Conservation (phyloP, 164 flowering plant genomes). For the Annona cherimola region DNA sequence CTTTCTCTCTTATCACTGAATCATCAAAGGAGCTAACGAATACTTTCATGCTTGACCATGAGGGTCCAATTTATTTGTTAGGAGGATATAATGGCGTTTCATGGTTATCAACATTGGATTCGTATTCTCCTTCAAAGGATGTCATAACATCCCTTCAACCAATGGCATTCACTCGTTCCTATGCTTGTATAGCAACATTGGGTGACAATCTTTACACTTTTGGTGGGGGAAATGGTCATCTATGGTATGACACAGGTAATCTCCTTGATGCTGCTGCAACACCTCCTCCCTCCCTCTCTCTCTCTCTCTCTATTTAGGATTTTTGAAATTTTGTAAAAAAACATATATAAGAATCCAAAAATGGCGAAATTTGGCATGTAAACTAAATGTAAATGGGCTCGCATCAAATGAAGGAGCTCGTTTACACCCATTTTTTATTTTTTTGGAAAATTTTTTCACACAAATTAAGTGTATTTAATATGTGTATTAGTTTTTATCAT, state of each 20-base stretch:
- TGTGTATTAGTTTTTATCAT: too few relatives aligned
- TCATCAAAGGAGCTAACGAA: slow-evolving; percentile 10
- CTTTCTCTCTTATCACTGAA: slow-evolving; percentile 16
- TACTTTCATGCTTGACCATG: slow-evolving; percentile 22
- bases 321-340: background rate
- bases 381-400: background rate
- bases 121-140: slow-evolving; percentile 55
- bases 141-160: slow-evolving; percentile 44
- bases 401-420: too few relatives aligned
- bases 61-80: slow-evolving; percentile 43
- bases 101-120: slow-evolving; percentile 50
- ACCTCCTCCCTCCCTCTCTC: background rate
- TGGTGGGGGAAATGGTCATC: slow-evolving; percentile 66
- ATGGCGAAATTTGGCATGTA: too few relatives aligned
- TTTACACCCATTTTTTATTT: too few relatives aligned
- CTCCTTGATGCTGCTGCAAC: background rate
- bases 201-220: slow-evolving; percentile 51
- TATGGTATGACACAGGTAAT: slow-evolving; percentile 85
- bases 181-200: slow-evolving; percentile 51
- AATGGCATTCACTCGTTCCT: slow-evolving; percentile 59
- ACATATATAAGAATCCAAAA: too few relatives aligned
- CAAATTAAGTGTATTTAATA: too few relatives aligned
- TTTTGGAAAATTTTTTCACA: background rate
- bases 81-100: slow-evolving; percentile 78
- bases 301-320: background rate